A percentile compares a stretch with the other conserved stretches of the same genome.
These are phyloP conservation scores for Sarocladium brachiariae DNA, from an alignment of 2,329 filamentous ascomycete species.

Conservation along the genomic window DNA sequence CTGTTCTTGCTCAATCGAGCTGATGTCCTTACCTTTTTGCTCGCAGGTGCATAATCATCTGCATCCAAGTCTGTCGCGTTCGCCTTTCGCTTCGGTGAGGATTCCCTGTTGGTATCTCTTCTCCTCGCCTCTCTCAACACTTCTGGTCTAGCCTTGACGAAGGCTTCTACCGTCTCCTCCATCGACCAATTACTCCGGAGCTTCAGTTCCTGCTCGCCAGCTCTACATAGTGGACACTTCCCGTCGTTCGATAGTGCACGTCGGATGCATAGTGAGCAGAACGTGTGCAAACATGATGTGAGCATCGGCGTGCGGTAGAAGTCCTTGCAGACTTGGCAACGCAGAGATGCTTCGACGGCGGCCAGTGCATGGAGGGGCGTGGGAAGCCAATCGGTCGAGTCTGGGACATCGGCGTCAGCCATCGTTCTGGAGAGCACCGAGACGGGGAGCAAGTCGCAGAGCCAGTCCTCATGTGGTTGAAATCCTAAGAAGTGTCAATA, in stretches of 20 bases:
- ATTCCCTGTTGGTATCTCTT: neutral
- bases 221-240: conserved; percentile 80
- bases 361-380: conserved; percentile 62
- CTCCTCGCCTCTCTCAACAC: conserved; percentile 58
- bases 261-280: conserved; percentile 93
- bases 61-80: conserved; percentile 24
- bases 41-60: conserved; percentile 23
- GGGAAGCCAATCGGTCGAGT: conserved; percentile 78
- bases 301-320: conserved; percentile 94
- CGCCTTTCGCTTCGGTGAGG: conserved; percentile 47
- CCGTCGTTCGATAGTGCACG: conserved; percentile 75
- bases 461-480: no score
- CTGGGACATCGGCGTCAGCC: conserved; percentile 44
- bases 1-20: conserved; percentile 39
- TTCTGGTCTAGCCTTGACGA: conserved; percentile 55
- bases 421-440: conserved; percentile 15
- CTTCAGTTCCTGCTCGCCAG: conserved; percentile 74
- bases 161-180: conserved; percentile 77
- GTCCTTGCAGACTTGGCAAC: conserved; percentile 97
- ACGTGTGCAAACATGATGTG: conserved; percentile 90
- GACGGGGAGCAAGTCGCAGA: neutral
- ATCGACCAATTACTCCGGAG: conserved; percentile 78
- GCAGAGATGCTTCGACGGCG: conserved; percentile 73
- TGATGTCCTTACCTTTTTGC: conserved; percentile 48
- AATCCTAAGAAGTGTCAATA: no score